Evolutionary conservation across 2,329 filamentous ascomycete species (phyloP).

Genomic region (Clarireedia paspali): DNA sequence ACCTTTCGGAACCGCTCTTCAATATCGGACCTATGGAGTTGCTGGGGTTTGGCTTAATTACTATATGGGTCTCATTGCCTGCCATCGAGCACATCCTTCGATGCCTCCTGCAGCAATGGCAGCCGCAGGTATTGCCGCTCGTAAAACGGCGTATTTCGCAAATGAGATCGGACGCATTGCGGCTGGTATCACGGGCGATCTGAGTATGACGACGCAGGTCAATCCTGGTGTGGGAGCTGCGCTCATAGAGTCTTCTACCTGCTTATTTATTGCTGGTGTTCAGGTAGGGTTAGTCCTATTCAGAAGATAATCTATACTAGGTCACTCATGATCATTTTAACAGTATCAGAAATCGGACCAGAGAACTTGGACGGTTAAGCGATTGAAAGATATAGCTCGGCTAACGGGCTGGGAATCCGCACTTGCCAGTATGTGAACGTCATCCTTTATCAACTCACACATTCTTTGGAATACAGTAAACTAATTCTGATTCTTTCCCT

Average conservation of each 20-base stretch:
- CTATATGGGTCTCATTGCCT: slow-evolving; percentile 75
- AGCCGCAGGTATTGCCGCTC: slow-evolving; percentile 70
- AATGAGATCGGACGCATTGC: slow-evolving; percentile 73
- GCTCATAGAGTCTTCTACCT: slow-evolving; percentile 74
- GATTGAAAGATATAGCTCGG: slow-evolving; percentile 66
- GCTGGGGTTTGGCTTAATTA: slow-evolving; percentile 82
- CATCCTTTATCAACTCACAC: background rate
- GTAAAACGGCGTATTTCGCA: slow-evolving; percentile 62
- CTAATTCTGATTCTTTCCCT: background rate
- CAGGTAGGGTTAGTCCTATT: slow-evolving; percentile 39
- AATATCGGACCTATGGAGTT: slow-evolving; percentile 82
- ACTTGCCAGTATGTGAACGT: slow-evolving; percentile 42
- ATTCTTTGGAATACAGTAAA: background rate
- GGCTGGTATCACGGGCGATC: slow-evolving; percentile 55
- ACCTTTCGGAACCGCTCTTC: slow-evolving; percentile 74
- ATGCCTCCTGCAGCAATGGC: slow-evolving; percentile 87
- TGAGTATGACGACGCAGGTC: slow-evolving; percentile 43
- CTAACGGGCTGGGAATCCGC: slow-evolving; percentile 86
- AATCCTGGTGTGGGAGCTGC: slow-evolving; percentile 74
- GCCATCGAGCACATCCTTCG: slow-evolving; percentile 74
- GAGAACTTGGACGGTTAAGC: slow-evolving; percentile 67
- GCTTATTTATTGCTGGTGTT: slow-evolving; percentile 80
- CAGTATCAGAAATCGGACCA: slow-evolving; percentile 67
- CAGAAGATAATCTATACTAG: background rate
- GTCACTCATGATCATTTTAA: slow-evolving; percentile 4